Evolutionary conservation across 176 grass and related monocot genomes (phyloP), one percentile per base, ranked within the genome.

Genomic region (Urochloa ruziziensis): DNA sequence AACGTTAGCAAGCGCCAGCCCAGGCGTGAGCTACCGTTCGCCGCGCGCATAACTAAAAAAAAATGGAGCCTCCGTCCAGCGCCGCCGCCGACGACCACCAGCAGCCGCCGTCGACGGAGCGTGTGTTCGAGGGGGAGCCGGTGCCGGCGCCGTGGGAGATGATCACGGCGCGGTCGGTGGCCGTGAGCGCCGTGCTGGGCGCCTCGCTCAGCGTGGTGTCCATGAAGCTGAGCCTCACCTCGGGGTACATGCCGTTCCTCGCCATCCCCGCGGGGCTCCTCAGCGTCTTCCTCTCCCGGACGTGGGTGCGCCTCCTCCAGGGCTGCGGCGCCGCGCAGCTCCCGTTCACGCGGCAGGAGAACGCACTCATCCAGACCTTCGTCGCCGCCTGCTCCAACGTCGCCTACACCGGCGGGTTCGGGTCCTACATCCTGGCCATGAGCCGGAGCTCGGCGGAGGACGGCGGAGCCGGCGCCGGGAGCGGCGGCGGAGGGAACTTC

Each of bases 291-390:
- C 49, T 88, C 30, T 52, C 89, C 11, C 87, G 72, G 35, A 1
- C 53, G 12, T 94, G 91, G 91, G 83, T 65, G 23, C 83, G 69
- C 67, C 34, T 79, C 23, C 15, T 88, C 52, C 15, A 77, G 42
- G 30, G 85, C 42, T 60, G 54, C 61, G 91, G 79, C 19, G 23
- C 27, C 34, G 46, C 75, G 66, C 75, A 86, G 66, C 37, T 85
- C 27, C 64, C 69, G 25, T 70, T 70, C 67, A 70, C 67, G 4
- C 67, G 82, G 10, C 90, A 94, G 82, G 95, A 97, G 88, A 97
- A 97, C 83, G 89, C 92, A 25, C 82, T 97, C 29, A 92, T 93
- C 54, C 92, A 93, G 86, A 91, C 95, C 4, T 97, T 90, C 89
- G 90, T 92, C 27, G 90, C 89, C 82, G 86, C 82, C 37, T 85